These are phyloP conservation scores for Aspergillus amoenus DNA, from an alignment of 2,329 filamentous ascomycete species.

Conservation along the genomic window DNA sequence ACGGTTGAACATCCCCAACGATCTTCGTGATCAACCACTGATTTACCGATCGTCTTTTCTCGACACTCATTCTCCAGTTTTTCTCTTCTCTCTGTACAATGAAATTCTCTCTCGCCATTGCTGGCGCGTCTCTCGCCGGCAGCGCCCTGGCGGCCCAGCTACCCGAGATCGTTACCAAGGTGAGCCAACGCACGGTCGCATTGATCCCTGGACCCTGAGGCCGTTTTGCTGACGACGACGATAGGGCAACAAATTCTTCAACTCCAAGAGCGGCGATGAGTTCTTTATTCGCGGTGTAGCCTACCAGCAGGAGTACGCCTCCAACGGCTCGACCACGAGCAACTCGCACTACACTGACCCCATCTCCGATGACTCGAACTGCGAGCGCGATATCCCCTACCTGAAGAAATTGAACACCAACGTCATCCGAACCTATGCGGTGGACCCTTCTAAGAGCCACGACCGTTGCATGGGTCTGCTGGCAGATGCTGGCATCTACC, in stretches of 20 bases:
- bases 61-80: slow-evolving; percentile 10
- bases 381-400: slow-evolving; percentile 82
- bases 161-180: slow-evolving; percentile 63
- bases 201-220: neutral
- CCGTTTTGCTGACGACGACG: neutral
- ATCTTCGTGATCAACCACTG: slow-evolving; percentile 14
- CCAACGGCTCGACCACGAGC: slow-evolving; percentile 41
- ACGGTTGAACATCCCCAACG: slow-evolving; percentile 12
- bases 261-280: slow-evolving; percentile 73
- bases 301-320: slow-evolving; percentile 68
- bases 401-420: slow-evolving; percentile 81
- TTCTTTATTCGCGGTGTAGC: slow-evolving; percentile 91
- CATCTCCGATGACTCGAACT: slow-evolving; percentile 68
- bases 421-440: slow-evolving; percentile 90
- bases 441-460: slow-evolving; percentile 79
- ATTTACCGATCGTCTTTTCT: slow-evolving; percentile 7
- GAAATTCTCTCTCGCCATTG: slow-evolving; percentile 53
- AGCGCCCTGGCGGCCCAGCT: slow-evolving; percentile 51
- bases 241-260: slow-evolving; percentile 84
- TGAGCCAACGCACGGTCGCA: slow-evolving; percentile 30
- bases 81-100: slow-evolving; percentile 42
- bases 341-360: slow-evolving; percentile 72
- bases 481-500: slow-evolving; percentile 84
- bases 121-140: slow-evolving; percentile 51
- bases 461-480: slow-evolving; percentile 80